Base-by-base conservation (phyloP, 2,329 filamentous ascomycete genomes). In the Scedosporium aurantiacum region DNA sequence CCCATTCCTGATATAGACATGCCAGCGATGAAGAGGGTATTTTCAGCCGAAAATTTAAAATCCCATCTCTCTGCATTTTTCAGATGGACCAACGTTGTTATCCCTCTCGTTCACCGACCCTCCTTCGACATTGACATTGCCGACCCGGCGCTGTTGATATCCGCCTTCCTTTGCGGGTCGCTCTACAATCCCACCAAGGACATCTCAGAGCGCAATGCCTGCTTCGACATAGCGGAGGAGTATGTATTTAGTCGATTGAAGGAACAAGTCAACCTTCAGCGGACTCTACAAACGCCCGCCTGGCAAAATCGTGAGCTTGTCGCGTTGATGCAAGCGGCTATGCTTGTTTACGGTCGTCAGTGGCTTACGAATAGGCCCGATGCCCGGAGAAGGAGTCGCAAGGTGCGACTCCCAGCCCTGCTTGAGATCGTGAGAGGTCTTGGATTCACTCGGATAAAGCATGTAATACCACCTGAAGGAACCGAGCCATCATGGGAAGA, bases 151-250 rank as follows among this genome's bases (percentile, higher is more conserved):
- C 50, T 61, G 6, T 7, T 61, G 7, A 3, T 61, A 1, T 23
- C 59, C 32, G 43, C 56, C 6, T 61, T 54, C 21, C 52, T 61
- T 6, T 61, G 59, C 59, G 59, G 59, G 3, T 27, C 50, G 12
- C 10, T 61, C 7, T 57, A 61, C 23, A 1, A 14, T 21, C 47
- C n/a, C 2, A 21, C 18, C 12, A 16, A 14, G 28, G 27, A 5
- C 18, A 25, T 21, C 2, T 6, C n/a, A 6, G 52, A 61, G 32
- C 55, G 47, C 32, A 21, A 40, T 12, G 28, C 32, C 8, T 27
- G 41, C 12, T 61, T 32, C 32, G 52, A 61, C 52, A 32, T 61
- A 16, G 50, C 37, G 1, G 59, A 61, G 37, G 59, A 61, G 40
- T 61, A 61, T 18, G 47, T 55, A 2, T 61, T 61, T 21, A 5